These are phyloP conservation scores for Dioszegia crocea DNA, from an alignment of 768 basidiomycete genomes.

Conservation along the genomic window DNA sequence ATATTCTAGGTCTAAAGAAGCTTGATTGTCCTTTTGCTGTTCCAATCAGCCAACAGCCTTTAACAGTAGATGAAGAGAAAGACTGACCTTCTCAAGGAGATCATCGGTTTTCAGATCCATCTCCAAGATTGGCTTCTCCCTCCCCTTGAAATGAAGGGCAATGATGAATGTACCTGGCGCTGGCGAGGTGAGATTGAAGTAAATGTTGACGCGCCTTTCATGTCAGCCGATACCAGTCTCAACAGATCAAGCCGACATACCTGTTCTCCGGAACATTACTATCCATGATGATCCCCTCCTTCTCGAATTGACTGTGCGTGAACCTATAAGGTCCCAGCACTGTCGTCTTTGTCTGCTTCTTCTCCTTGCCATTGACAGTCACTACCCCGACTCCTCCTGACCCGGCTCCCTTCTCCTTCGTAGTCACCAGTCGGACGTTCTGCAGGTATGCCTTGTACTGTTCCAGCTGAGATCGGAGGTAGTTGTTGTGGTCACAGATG, in stretches of 20 bases:
- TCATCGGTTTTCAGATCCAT: conserved; percentile 99
- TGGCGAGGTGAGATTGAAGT: conserved; percentile 97
- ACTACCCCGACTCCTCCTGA: conserved; percentile 85
- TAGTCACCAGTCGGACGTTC: conserved; percentile 86
- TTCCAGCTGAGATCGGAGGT: conserved; percentile 89
- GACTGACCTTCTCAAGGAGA: conserved; percentile 82
- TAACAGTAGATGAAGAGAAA: too few species aligned
- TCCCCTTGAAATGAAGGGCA: conserved; percentile 95
- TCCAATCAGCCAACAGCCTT: background rate
- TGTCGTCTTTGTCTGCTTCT: conserved; percentile 77
- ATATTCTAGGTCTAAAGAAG: conserved; percentile 92
- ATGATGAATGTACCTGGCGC: conserved; percentile 98
- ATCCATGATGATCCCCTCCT: conserved; percentile 98
- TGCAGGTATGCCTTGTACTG: conserved; percentile 99
- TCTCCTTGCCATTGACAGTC: conserved; percentile 93
- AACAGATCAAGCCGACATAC: conserved; percentile 53
- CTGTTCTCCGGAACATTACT: conserved; percentile 98
- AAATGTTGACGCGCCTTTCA: conserved; percentile 86
- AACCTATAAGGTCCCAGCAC: conserved; percentile 94
- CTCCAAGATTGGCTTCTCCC: conserved; percentile 97
- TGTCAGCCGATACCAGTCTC: conserved; percentile 7
- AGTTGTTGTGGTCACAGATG: conserved; percentile 98
- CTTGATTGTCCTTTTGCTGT: conserved; percentile 98
- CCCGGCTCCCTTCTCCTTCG: conserved; percentile 80
- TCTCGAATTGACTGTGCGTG: conserved; percentile 96